Base-by-base conservation (phyloP, 2,329 filamentous ascomycete species). In the Penicillium sp. region DNA sequence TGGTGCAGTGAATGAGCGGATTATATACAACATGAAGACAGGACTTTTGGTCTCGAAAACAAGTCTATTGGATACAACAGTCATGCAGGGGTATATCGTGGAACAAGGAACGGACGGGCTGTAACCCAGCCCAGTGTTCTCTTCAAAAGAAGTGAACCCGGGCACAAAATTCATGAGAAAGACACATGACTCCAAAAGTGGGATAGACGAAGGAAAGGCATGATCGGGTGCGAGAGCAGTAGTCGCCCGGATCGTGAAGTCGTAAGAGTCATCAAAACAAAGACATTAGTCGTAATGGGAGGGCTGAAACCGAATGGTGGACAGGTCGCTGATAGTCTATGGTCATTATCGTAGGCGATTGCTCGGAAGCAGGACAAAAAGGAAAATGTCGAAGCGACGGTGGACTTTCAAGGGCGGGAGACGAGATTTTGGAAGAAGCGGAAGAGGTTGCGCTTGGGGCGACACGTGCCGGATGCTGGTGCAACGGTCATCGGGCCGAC, bases 401-500 rank as follows among this genome's bases (percentile, higher is more conserved):
- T 41, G 20, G 38, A 30, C 44, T 39, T 39, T 54, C 54, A 70
- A 52, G 65, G 56, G 40, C 69, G 61, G 20, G 62, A 64, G 46
- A 76, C 71, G 16, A 76, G 63, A 35, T 74, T 74, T 44, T 73
- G 70, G 48, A 78, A 65, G 56, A 76, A 73, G 50, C 68, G 71
- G 64, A 77, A 65, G 55, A 78, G 70, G 40, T 68, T 72, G 49
- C 74, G 72, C 56, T 75, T 72, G 51, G 64, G 66, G 33, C 73
- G 72, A 50, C 74, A 71, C 51, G 68, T 64, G 60, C 53, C 72
- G 55, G 57, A 60, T 7, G 66, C 67, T 2, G 72, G 73, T 5
- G 69, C 74, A 30, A 76, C 74, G n/a, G 69, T 83, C 92, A 96
- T 96, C 6, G 92, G 92, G 1, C 92, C 92, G 40, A 96, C 90